Conservation (phyloP, 495 filamentous ascomycete genomes). For the Daldinia caldariorum region DNA sequence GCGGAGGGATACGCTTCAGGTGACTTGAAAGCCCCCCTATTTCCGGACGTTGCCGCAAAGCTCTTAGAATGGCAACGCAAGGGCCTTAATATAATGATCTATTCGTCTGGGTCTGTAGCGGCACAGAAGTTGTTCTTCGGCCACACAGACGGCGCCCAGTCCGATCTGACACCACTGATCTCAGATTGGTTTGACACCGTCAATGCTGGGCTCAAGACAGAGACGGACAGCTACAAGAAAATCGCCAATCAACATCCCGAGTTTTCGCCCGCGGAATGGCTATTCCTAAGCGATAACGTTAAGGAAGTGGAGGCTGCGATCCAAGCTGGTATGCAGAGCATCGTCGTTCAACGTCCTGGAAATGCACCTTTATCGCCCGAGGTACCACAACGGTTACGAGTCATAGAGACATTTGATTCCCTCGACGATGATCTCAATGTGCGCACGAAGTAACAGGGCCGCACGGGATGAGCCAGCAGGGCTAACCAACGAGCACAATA, state of each 20-base stretch:
- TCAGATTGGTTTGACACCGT: slow-evolving; percentile 75
- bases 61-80: slow-evolving; percentile 62
- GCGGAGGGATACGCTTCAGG: slow-evolving; percentile 69
- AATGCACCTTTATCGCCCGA: slow-evolving; percentile 65
- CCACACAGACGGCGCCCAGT: slow-evolving; percentile 65
- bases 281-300: slow-evolving; percentile 77
- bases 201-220: slow-evolving; percentile 75
- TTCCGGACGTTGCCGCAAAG: slow-evolving; percentile 69
- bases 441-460: slow-evolving; percentile 20
- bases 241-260: slow-evolving; percentile 61
- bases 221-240: slow-evolving; percentile 66
- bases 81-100: slow-evolving; percentile 68
- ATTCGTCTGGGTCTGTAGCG: slow-evolving; percentile 74
- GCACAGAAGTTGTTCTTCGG: slow-evolving; percentile 77
- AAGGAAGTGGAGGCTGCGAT: slow-evolving; percentile 74
- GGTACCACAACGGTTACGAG: slow-evolving; percentile 52
- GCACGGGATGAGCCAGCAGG: not conserved
- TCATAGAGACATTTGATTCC: slow-evolving; percentile 60
- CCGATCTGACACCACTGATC: slow-evolving; percentile 66
- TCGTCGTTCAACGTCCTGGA: slow-evolving; percentile 69
- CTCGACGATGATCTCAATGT: slow-evolving; percentile 38
- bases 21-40: slow-evolving; percentile 70
- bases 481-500: slow-evolving; percentile 14
- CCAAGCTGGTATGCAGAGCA: slow-evolving; percentile 68
- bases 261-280: slow-evolving; percentile 56